Conservation (phyloP, 176 grass and related monocot genomes). For the Avena atlantica region DNA sequence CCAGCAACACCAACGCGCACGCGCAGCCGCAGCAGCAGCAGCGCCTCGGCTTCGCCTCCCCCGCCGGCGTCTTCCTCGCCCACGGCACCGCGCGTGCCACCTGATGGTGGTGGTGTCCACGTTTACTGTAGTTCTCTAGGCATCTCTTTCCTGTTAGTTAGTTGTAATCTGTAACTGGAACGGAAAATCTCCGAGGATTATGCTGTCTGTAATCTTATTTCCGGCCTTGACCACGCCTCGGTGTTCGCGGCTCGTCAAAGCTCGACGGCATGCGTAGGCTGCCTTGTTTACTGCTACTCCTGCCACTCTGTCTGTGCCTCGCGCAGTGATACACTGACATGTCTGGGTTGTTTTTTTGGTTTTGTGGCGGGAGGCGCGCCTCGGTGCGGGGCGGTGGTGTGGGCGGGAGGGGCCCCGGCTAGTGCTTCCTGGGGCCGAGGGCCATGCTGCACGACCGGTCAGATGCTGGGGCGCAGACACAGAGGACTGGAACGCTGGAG, state of each 20-base stretch:
- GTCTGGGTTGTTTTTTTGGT: constrained; percentile 17
- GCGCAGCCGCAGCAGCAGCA: constrained; percentile 28
- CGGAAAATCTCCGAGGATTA: constrained; percentile 38
- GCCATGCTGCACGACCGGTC: constrained; percentile 26
- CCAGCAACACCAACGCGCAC: not conserved
- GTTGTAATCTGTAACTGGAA: not conserved
- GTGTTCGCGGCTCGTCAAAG: not conserved
- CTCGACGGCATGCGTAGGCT: not conserved
- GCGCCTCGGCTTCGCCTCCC: constrained; percentile 55
- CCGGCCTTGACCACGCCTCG: not conserved
- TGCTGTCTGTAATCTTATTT: constrained; percentile 14
- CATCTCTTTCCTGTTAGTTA: not conserved
- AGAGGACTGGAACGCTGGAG: not conserved
- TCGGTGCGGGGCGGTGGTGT: not conserved
- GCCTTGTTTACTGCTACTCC: constrained; percentile 28
- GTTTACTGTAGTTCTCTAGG: not conserved
- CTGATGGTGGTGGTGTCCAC: not conserved
- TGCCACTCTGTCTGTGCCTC: not conserved
- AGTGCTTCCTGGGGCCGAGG: not conserved
- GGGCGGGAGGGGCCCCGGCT: not conserved
- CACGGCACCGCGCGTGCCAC: constrained; percentile 27
- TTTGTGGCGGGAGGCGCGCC: not conserved
- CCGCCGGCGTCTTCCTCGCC: constrained; percentile 49
- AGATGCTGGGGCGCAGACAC: constrained; percentile 20
- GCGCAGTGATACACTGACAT: constrained; percentile 19